A percentile compares a stretch with the other conserved stretches of the same genome.
These are phyloP conservation scores for Pleurotus sapidus DNA, from an alignment of 768 basidiomycete genomes.

Conservation along the genomic window DNA sequence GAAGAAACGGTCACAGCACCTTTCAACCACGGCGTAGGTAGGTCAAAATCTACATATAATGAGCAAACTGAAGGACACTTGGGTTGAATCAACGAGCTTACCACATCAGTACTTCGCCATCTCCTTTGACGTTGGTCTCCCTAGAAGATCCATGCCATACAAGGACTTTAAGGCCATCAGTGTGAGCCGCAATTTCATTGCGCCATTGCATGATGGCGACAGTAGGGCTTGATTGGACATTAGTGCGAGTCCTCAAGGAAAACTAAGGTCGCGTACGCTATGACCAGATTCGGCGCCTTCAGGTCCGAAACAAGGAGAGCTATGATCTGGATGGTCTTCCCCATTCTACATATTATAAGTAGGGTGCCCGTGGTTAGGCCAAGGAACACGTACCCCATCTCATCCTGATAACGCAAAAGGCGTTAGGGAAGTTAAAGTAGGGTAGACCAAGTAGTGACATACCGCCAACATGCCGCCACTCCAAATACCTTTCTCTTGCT, in stretches of 20 bases:
- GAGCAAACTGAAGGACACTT: neutral
- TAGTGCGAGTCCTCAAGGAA: neutral
- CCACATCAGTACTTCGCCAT: conserved; percentile 87
- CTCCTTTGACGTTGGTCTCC: conserved; percentile 60
- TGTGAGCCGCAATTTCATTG: conserved; percentile 88
- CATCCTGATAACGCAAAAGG: conserved; percentile 47
- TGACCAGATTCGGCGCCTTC: conserved; percentile 82
- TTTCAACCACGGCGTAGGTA: conserved; percentile 88
- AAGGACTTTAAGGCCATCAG: conserved; percentile 78
- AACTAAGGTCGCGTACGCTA: conserved; percentile 65
- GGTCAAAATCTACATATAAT: conserved; percentile 59
- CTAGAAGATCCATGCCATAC: conserved; percentile 91
- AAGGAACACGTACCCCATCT: conserved; percentile 72
- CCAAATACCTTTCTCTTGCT: conserved; percentile 89
- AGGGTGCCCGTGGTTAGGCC: neutral
- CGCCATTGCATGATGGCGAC: conserved; percentile 80
- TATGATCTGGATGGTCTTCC: conserved; percentile 96
- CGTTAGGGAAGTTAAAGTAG: neutral
- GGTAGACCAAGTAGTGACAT: conserved; percentile 23
- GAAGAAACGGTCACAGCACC: conserved; percentile 22
- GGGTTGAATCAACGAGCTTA: conserved; percentile 28
- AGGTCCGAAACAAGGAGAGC: conserved; percentile 79
- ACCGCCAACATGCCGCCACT: conserved; percentile 91
- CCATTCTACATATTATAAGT: conserved; percentile 55
- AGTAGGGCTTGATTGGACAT: conserved; percentile 35